Conservation (phyloP, 495 filamentous ascomycete genomes). For the Bacidia rubella region DNA sequence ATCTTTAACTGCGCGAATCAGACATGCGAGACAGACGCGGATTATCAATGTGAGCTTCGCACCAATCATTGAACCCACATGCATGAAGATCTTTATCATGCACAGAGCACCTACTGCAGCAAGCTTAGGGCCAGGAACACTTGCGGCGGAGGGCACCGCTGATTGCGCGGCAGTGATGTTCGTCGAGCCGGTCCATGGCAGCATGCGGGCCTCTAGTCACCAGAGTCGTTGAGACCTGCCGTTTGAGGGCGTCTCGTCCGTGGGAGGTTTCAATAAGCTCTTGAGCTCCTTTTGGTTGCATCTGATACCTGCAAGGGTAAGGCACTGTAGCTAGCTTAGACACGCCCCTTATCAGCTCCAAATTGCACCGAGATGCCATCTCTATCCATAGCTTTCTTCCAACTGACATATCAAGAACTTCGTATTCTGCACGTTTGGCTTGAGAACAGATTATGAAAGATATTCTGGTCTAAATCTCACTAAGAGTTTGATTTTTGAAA, state of each 20-base stretch:
- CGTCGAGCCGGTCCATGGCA: not conserved
- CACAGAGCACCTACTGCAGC: not conserved
- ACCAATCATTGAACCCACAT: not conserved
- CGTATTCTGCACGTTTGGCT: too few species aligned
- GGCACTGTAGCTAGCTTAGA: not conserved
- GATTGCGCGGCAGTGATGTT: not conserved
- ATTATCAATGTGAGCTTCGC: not conserved
- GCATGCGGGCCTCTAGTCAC: not conserved
- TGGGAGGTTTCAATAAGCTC: not conserved
- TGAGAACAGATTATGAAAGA: too few species aligned
- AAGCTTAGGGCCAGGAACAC: not conserved
- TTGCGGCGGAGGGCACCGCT: not conserved
- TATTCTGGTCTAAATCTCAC: too few species aligned
- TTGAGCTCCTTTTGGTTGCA: not conserved
- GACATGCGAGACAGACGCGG: not conserved
- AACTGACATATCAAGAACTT: too few species aligned
- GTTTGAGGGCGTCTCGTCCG: not conserved
- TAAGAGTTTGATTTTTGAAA: too few species aligned
- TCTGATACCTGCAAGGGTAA: too few species aligned
- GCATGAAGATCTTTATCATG: not conserved
- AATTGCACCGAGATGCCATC: too few species aligned
- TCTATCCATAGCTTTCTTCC: too few species aligned
- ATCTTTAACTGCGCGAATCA: too few species aligned
- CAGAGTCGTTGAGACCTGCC: not conserved
- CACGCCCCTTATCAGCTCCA: too few species aligned